Base-by-base conservation (phyloP, 108 stramenopile genomes). In the Schizochytrium sp. region DNA sequence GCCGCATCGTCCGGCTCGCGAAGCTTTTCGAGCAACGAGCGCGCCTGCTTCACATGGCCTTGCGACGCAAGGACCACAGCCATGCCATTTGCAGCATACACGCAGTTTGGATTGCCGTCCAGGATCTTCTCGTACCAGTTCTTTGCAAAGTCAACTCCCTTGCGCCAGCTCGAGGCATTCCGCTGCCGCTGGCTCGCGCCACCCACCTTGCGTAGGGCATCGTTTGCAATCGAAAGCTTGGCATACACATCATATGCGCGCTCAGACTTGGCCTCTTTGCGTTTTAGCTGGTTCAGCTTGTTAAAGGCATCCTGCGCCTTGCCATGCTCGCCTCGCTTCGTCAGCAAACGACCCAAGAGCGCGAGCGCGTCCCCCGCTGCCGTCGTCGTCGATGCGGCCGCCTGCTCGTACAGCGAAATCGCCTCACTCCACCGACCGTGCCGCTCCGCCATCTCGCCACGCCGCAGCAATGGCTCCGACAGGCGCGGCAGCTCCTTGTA, bases 1-100 rank as follows among this genome's bases (percentile, higher is more conserved):
- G 76, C 76, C 51, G 76, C 76, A 34, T 83, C 76, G 25, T 83
- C 76, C 48, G 76, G 76, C 28, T 83, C 76, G 3, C 76, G 45
- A 43, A 83, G 76, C 45, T 28, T 47, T 83, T 83, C 76, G 6
- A 53, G 51, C 48, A 83, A 16, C 51, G 45, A 6, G n/a, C 51
- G 45, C 28, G 76, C 76, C 51, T 83, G 48, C n/a, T 47, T 53
- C n/a, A 12, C 6, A 1, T 83, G 76, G n/a, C 51, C 76, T 23
- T 83, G 76, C 76, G 51, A 53, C 51, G 76, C 76, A 12, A 83
- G 51, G 0, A 83, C 76, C 18, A 53, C 51, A 14, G 76, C 76
- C 48, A 83, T 47, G 45, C 76, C 76, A 23, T 83, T 83, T 55
- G 76, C 76, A 12, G 76, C 76, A 34, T 83, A 83, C 25, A 83